These are phyloP conservation scores for Fusarium temperatum DNA, from an alignment of 2,329 filamentous ascomycete species.

Conservation along the genomic window DNA sequence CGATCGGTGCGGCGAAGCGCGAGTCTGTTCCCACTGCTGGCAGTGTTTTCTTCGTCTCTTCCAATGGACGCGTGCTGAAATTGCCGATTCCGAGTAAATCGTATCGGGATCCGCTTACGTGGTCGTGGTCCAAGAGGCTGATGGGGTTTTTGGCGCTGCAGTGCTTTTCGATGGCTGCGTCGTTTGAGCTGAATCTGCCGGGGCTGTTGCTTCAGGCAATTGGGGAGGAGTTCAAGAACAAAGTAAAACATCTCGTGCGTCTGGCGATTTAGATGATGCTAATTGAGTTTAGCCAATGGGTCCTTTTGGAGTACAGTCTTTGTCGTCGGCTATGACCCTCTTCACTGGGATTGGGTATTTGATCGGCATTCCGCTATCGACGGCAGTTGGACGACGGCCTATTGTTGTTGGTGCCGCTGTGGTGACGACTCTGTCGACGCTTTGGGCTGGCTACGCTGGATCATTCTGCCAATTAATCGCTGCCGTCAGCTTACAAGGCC, in stretches of 20 bases:
- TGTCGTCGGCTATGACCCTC: slow-evolving; percentile 24
- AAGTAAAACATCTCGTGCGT: neutral
- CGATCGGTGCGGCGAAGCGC: neutral
- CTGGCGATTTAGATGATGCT: accelerated
- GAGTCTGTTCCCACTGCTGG: slow-evolving; percentile 33
- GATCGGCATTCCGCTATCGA: slow-evolving; percentile 20
- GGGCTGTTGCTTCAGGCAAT: slow-evolving; percentile 1
- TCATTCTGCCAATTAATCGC: slow-evolving; percentile 8
- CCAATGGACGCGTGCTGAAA: slow-evolving; percentile 22
- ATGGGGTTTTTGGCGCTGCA: slow-evolving; percentile 16
- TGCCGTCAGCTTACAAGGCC: slow-evolving; percentile 4
- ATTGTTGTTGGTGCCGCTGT: slow-evolving; percentile 3
- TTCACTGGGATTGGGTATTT: slow-evolving; percentile 19
- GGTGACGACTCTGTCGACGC: neutral
- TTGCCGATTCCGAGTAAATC: slow-evolving; percentile 32
- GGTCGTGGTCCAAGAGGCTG: slow-evolving; percentile 12
- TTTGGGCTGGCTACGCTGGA: slow-evolving; percentile 14
- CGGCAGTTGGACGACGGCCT: slow-evolving; percentile 23
- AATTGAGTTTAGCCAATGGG: neutral
- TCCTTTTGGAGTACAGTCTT: neutral
- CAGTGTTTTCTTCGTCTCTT: slow-evolving; percentile 38
- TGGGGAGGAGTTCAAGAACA: neutral
- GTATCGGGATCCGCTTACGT: slow-evolving; percentile 29
- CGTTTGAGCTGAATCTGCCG: slow-evolving; percentile 18
- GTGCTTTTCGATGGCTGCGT: slow-evolving; percentile 5